phyloP scores from a whole-genome alignment of 1,284 basidiomycete species.

The Puccinia brachypodii region DNA sequence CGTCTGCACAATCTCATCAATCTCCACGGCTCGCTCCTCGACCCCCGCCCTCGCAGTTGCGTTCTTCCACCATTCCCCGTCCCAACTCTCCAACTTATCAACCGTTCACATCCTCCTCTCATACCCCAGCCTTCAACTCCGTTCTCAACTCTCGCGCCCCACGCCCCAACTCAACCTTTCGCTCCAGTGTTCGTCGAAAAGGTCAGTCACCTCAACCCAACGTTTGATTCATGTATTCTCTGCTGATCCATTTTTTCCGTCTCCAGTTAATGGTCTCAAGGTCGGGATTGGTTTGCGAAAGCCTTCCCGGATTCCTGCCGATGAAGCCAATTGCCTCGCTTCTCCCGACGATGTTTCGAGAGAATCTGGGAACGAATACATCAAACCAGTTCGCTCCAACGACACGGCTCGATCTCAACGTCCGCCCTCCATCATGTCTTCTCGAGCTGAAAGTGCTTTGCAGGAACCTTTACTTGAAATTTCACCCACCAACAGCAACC shows the following conservation, averaged over 20 bases:
- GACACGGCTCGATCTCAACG: background rate
- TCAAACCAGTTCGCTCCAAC: background rate
- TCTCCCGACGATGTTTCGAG: background rate
- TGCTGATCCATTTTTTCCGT: background rate
- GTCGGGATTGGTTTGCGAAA: background rate
- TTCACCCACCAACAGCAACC: background rate
- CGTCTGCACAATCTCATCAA: conserved; percentile 9
- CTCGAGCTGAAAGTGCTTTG: background rate
- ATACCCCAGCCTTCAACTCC: conserved; percentile 9
- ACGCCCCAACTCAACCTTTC: background rate
- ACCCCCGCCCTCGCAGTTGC: background rate
- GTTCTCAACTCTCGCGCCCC: conserved; percentile 1
- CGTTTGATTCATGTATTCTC: background rate
- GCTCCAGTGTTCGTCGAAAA: conserved; percentile 26
- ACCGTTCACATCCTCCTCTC: background rate
- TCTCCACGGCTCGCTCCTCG: background rate
- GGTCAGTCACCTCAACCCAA: background rate
- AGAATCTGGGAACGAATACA: background rate
- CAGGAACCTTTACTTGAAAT: background rate
- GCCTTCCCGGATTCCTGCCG: conserved; percentile 8
- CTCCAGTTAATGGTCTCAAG: conserved; percentile 12
- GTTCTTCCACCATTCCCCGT: background rate
- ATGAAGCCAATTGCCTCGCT: background rate
- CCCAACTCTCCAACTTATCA: background rate
- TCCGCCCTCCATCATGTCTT: background rate